These are phyloP conservation scores for Rubia tinctorum DNA, from an alignment of 305 asterid genomes.

Conservation along the genomic window DNA sequence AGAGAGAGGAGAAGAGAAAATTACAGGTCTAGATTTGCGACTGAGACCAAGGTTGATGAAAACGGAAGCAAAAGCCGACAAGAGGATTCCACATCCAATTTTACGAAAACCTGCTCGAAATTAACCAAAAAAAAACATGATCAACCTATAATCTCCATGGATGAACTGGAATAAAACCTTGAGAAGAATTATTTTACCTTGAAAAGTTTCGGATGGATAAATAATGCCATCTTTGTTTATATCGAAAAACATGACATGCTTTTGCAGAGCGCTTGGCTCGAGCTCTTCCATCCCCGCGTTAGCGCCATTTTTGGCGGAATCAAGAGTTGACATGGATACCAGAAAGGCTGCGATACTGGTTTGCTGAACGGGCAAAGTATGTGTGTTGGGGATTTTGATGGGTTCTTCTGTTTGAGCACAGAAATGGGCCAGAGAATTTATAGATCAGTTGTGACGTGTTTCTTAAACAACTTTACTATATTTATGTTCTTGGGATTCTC, in stretches of 20 bases:
- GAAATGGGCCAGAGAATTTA: neutral
- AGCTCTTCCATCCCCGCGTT: neutral
- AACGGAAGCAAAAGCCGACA: conserved; percentile 25
- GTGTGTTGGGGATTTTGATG: neutral
- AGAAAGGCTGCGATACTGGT: neutral
- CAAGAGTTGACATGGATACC: neutral
- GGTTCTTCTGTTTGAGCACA: neutral
- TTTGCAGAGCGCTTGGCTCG: conserved; percentile 23
- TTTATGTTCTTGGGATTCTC: neutral
- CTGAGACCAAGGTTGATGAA: conserved; percentile 32
- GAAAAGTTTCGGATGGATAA: conserved; percentile 32
- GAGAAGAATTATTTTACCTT: conserved; percentile 14
- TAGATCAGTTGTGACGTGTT: neutral
- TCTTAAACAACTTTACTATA: neutral
- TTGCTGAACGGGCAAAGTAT: too few relatives aligned
- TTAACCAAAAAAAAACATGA: neutral
- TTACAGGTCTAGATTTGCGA: conserved; percentile 39
- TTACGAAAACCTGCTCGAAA: conserved; percentile 28
- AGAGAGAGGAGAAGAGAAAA: neutral
- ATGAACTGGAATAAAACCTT: neutral
- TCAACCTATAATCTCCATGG: neutral
- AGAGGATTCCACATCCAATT: conserved; percentile 31
- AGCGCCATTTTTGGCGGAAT: neutral
- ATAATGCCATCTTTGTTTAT: conserved; percentile 24
- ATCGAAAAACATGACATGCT: conserved; percentile 31